phyloP scores from a whole-genome alignment of 257 asterid genomes.

The Anisodus tanguticus region DNA sequence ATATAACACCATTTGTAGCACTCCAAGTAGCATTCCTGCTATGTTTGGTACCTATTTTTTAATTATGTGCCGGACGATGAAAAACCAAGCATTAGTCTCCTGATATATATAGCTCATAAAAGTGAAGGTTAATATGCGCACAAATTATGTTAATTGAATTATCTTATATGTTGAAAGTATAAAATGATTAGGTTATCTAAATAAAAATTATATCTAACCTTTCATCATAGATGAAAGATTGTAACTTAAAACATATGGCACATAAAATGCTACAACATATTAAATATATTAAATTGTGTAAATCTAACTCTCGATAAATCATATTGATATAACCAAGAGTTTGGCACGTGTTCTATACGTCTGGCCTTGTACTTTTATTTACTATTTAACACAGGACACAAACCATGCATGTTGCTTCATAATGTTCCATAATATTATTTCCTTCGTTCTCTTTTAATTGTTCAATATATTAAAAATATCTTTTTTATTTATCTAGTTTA shows the following conservation, averaged over 20 bases:
- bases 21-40: conserved; percentile 61
- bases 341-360: neutral
- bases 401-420: no score
- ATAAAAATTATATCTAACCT: neutral
- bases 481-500: no score
- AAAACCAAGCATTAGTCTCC: neutral
- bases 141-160: no score
- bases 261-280: no score
- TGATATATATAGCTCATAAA: neutral
- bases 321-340: neutral
- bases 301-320: no score
- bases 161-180: neutral
- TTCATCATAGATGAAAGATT: neutral
- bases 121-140: no score
- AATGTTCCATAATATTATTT: no score
- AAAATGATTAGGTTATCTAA: neutral
- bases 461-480: no score
- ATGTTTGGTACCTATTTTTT: conserved; percentile 61
- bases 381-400: neutral
- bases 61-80: neutral
- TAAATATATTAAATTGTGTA: no score
- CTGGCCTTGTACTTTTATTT: neutral
- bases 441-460: no score
- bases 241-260: no score
- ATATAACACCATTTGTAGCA: conserved; percentile 61